These are phyloP conservation scores for Candida glucosophila DNA, from an alignment of 1,139 yeast genomes.

Conservation along the genomic window DNA sequence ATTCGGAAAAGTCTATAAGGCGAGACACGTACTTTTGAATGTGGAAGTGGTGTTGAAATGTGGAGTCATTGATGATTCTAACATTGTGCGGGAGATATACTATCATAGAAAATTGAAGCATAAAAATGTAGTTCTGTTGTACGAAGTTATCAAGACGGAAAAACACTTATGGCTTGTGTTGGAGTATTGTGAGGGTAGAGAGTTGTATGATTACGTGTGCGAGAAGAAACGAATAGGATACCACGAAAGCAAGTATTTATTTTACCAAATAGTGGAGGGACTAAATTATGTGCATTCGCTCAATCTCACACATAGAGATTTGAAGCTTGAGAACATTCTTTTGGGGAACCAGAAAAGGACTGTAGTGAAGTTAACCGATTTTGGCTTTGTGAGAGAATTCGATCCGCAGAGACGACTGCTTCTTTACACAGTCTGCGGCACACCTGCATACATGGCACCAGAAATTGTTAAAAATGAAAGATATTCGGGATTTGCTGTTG, in stretches of 20 bases:
- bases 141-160: slow-evolving; percentile 81
- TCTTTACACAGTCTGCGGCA: slow-evolving; percentile 85
- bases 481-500: slow-evolving; percentile 77
- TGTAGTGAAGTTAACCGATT: slow-evolving; percentile 71
- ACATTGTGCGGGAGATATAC: slow-evolving; percentile 85
- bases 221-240: slow-evolving; percentile 44
- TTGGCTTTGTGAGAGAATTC: slow-evolving; percentile 86
- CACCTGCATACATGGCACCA: slow-evolving; percentile 96
- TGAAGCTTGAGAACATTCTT: slow-evolving; percentile 78
- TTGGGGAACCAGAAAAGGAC: slow-evolving; percentile 56
- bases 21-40: slow-evolving; percentile 64
- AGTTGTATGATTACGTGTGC: slow-evolving; percentile 67
- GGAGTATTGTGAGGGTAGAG: slow-evolving; percentile 89
- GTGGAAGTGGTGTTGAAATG: slow-evolving; percentile 79
- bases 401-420: slow-evolving; percentile 42
- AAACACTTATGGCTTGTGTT: slow-evolving; percentile 75
- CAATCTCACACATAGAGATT: slow-evolving; percentile 82
- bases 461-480: slow-evolving; percentile 62
- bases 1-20: slow-evolving; percentile 86
- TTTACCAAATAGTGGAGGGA: slow-evolving; percentile 75
- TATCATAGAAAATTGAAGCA: slow-evolving; percentile 81
- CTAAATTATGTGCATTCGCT: slow-evolving; percentile 77
- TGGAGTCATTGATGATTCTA: slow-evolving; percentile 76
- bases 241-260: slow-evolving; percentile 50
- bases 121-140: slow-evolving; percentile 74